Base-by-base conservation (phyloP, 73 alveolate species). In the Effrenium voratum region DNA sequence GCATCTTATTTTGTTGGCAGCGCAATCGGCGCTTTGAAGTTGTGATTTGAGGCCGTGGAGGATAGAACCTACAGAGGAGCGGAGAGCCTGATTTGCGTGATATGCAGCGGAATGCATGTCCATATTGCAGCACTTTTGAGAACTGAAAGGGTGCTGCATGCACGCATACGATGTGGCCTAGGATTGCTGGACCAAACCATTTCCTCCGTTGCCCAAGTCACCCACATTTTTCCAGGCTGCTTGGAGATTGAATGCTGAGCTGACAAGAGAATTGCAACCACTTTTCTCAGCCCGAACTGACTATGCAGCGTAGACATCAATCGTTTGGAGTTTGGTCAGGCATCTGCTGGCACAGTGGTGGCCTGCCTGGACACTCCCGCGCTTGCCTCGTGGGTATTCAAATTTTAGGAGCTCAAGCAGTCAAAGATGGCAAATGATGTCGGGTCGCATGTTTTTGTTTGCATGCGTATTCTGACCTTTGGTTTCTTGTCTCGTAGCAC, bases 181-280 rank as follows among this genome's bases (percentile, higher is more conserved):
- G n/a, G n/a, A n/a, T n/a, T n/a, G n/a, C n/a, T n/a, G n/a, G n/a
- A n/a, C 28, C 36, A 47, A 86, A 75, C 75, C 86, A 8, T 68
- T 90, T 32, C 96, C 96, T 2, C 96, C 96, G 6, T 75, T 52
- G 75, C 96, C 91, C 50, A 81, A 49, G 57, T 47, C 96, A 52
- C 96, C 96, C 10, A 90, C 32, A n/a, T 90, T 90, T 86, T 90
- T 66, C 24, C 26, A 90, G 96, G 96, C 44, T 68, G 68, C 68
- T 55, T 55, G 80, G 36, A 24, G 4, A 32, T 26, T 68, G 80
- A 38, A 19, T 68, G 19, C n/a, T 68, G 80, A 38, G 10, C 16
- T 32, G 63, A 8, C 26, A 52, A 12, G 63, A 8, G 26, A 8
- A 52, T 12, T 8, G 19, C 8, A 52, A 52, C 63, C 8, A 19